A percentile compares a stretch with the other conserved stretches of the same genome.
phyloP scores from a whole-genome alignment of 2,329 filamentous ascomycete species.

The Xylaria sp. region DNA sequence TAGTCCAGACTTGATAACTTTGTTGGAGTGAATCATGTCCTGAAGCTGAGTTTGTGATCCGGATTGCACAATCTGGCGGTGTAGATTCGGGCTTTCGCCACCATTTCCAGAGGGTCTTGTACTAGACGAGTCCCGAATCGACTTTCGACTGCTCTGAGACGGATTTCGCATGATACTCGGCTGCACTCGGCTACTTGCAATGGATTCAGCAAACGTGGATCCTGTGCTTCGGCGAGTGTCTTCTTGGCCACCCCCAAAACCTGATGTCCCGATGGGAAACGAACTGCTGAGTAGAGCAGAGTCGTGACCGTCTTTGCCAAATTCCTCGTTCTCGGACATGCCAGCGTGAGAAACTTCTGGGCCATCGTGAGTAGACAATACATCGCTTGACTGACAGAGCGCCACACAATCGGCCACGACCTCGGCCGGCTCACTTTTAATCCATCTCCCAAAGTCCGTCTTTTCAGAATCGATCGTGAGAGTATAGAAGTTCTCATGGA shows the following conservation, averaged over 20 bases:
- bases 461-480: slow-evolving; percentile 80
- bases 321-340: slow-evolving; percentile 33
- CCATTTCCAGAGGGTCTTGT: slow-evolving; percentile 43
- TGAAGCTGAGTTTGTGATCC: slow-evolving; percentile 59
- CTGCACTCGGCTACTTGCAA: slow-evolving; percentile 43
- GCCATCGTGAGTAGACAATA: slow-evolving; percentile 17
- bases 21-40: slow-evolving; percentile 64
- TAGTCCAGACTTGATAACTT: slow-evolving; percentile 57
- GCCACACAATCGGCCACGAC: slow-evolving; percentile 79
- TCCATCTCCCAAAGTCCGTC: slow-evolving; percentile 74
- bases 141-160: slow-evolving; percentile 57
- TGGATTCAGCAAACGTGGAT: slow-evolving; percentile 52
- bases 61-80: slow-evolving; percentile 51
- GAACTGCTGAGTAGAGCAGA: slow-evolving; percentile 46
- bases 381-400: slow-evolving; percentile 51
- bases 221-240: slow-evolving; percentile 58
- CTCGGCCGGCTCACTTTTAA: slow-evolving; percentile 78
- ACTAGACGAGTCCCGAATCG: slow-evolving; percentile 51
- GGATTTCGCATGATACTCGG: slow-evolving; percentile 45
- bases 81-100: slow-evolving; percentile 66
- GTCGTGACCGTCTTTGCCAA: slow-evolving; percentile 40
- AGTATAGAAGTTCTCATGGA: slow-evolving; percentile 85
- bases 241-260: slow-evolving; percentile 34
- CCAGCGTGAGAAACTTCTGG: slow-evolving; percentile 28
- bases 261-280: slow-evolving; percentile 25